Conservation (phyloP, 345 rosid genomes). For the Citrus sp. region DNA sequence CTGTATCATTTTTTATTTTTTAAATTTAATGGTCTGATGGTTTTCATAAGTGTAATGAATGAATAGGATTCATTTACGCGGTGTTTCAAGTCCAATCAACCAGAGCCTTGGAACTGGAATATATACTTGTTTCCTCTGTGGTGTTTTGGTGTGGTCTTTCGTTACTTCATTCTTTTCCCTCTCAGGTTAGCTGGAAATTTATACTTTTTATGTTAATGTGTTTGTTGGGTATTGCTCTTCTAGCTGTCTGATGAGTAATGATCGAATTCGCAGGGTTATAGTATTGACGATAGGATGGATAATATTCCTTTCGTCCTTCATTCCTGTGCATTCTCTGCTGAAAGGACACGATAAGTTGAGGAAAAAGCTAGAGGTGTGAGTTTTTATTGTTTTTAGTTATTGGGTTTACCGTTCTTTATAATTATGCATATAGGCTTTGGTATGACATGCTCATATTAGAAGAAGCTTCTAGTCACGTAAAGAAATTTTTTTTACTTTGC, state of each 20-base stretch:
- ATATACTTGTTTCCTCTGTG: constrained; percentile 85
- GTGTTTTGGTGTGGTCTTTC: constrained; percentile 81
- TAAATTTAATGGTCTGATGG: neutral
- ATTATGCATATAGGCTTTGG: neutral
- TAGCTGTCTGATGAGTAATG: constrained; percentile 5
- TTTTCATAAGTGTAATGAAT: neutral
- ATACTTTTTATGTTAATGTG: neutral
- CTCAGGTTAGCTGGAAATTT: constrained; percentile 47
- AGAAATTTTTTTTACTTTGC: neutral
- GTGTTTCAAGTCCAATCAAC: constrained; percentile 92
- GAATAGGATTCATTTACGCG: constrained; percentile 84
- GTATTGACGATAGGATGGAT: constrained; percentile 87
- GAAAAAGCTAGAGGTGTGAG: constrained; percentile 72
- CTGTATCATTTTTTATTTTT: neutral
- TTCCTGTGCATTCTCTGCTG: constrained; percentile 69
- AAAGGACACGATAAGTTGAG: constrained; percentile 80
- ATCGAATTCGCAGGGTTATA: constrained; percentile 54
- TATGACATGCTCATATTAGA: neutral
- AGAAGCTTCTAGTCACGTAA: neutral
- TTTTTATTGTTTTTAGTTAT: constrained; percentile 11
- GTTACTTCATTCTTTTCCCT: constrained; percentile 86
- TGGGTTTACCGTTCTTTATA: neutral
- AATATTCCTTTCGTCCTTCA: constrained; percentile 73
- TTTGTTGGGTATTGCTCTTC: neutral
- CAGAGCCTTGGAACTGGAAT: constrained; percentile 99